A percentile compares a stretch with the other conserved stretches of the same genome.
Evolutionary conservation across 495 filamentous ascomycete species (phyloP).

Genomic region (Sordaria brevicollis): DNA sequence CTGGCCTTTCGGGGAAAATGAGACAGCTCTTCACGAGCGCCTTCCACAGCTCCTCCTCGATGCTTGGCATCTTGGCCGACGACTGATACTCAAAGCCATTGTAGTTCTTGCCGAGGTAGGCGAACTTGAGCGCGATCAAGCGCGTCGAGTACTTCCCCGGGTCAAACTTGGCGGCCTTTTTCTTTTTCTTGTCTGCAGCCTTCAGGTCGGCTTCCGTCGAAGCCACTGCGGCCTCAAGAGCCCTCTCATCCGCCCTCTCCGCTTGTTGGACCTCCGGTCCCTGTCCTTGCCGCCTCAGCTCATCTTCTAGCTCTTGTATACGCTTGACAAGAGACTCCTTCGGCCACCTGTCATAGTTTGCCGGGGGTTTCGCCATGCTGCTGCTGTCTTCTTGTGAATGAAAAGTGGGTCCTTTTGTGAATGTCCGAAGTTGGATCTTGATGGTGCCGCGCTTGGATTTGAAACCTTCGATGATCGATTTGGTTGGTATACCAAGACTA

Average conservation of each 20-base stretch:
- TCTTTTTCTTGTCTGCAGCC: slow-evolving; percentile 9
- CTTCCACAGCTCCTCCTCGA: slow-evolving; percentile 89
- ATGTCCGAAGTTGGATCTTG: neutral
- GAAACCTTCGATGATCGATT: neutral
- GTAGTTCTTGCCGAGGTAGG: slow-evolving; percentile 83
- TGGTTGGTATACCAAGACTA: neutral
- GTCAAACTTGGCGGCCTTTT: slow-evolving; percentile 43
- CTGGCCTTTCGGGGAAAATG: slow-evolving; percentile 56
- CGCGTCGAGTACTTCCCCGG: slow-evolving; percentile 72
- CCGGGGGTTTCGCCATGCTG: slow-evolving; percentile 20
- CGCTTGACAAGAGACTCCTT: slow-evolving; percentile 54
- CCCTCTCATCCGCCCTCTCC: neutral
- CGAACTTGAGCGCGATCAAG: slow-evolving; percentile 81
- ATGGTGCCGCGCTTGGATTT: neutral
- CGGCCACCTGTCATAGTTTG: slow-evolving; percentile 45
- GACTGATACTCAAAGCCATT: slow-evolving; percentile 81
- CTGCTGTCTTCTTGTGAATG: slow-evolving; percentile 1
- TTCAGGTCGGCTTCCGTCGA: slow-evolving; percentile 3
- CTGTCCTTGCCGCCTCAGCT: slow-evolving; percentile 26
- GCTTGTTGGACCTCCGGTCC: neutral
- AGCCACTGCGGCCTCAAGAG: neutral
- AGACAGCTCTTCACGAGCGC: slow-evolving; percentile 70
- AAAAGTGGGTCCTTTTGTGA: neutral
- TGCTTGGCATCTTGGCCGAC: slow-evolving; percentile 56
- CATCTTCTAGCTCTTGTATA: slow-evolving; percentile 53